These are phyloP conservation scores for Dentipellis fragilis DNA, from an alignment of 768 basidiomycete species.

Conservation along the genomic window DNA sequence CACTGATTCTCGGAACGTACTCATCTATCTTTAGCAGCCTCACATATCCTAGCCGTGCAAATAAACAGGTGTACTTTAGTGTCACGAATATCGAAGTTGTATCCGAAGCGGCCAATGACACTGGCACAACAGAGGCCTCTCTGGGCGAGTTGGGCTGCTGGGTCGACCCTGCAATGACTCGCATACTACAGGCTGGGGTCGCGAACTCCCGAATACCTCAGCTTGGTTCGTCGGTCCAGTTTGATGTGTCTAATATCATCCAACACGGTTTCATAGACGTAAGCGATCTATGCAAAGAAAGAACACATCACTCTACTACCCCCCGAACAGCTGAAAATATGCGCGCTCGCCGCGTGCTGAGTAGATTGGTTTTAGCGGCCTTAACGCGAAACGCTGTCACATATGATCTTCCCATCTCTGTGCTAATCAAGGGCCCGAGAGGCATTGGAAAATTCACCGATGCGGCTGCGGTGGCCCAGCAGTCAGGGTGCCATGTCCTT, in stretches of 20 bases:
- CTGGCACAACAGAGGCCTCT: constrained; percentile 29
- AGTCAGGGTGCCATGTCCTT: constrained; percentile 66
- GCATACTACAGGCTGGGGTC: constrained; percentile 70
- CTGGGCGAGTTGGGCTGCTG: constrained; percentile 77
- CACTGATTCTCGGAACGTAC: too few relatives aligned
- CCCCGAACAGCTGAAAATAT: neutral
- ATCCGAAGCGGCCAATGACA: too few relatives aligned
- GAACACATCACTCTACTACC: too few relatives aligned
- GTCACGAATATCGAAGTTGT: constrained; percentile 57
- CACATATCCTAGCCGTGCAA: constrained; percentile 12
- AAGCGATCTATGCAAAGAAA: too few relatives aligned
- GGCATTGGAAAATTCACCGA: constrained; percentile 77
- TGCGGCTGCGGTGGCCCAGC: constrained; percentile 42
- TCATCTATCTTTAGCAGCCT: neutral
- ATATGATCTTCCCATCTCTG: constrained; percentile 55
- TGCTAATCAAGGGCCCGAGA: constrained; percentile 69
- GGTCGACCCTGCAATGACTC: constrained; percentile 65
- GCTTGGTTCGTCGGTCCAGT: constrained; percentile 21
- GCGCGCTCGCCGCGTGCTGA: constrained; percentile 36
- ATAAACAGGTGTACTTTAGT: constrained; percentile 63
- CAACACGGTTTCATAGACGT: too few relatives aligned
- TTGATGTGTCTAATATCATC: too few relatives aligned
- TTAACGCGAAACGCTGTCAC: constrained; percentile 44
- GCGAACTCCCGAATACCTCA: constrained; percentile 55
- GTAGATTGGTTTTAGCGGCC: constrained; percentile 50